phyloP scores from a whole-genome alignment of 352 stramenopile species.

The Phytophthora parvispora region DNA sequence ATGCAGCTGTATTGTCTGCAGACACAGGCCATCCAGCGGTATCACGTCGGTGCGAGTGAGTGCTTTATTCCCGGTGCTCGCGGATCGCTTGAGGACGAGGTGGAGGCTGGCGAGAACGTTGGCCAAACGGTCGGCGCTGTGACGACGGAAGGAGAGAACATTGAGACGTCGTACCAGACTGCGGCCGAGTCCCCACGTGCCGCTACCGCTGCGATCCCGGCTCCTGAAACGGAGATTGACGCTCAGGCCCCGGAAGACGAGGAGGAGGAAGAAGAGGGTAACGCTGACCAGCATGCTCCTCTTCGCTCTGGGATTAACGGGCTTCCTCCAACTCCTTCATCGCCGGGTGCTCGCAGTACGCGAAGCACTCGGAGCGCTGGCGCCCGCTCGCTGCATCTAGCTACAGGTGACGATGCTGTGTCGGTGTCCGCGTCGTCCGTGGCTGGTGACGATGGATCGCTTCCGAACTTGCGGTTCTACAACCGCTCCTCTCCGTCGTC shows the following conservation, averaged over 20 bases:
- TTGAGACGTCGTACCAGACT: conserved; percentile 69
- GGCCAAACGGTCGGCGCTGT: conserved; percentile 79
- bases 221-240: conserved; percentile 79
- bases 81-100: conserved; percentile 53
- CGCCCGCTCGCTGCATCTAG: conserved; percentile 38
- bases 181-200: conserved; percentile 74
- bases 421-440: conserved; percentile 53
- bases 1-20: conserved; percentile 90
- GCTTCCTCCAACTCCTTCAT: conserved; percentile 38
- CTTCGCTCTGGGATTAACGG: conserved; percentile 23
- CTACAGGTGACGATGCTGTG: conserved; percentile 53
- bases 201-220: conserved; percentile 37
- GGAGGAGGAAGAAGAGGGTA: conserved; percentile 58
- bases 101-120: conserved; percentile 45
- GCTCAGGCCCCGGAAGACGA: conserved; percentile 49
- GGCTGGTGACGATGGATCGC: conserved; percentile 58
- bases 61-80: conserved; percentile 61
- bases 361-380: conserved; percentile 37
- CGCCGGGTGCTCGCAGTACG: conserved; percentile 47
- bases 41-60: conserved; percentile 69
- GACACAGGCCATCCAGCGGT: conserved; percentile 88
- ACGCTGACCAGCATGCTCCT: conserved; percentile 30
- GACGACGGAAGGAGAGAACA: conserved; percentile 76
- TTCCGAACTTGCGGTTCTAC: conserved; percentile 69
- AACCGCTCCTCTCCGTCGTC: conserved; percentile 82